Evolutionary conservation across 257 asterid species (phyloP).

Genomic region (Ballota nigra): DNA sequence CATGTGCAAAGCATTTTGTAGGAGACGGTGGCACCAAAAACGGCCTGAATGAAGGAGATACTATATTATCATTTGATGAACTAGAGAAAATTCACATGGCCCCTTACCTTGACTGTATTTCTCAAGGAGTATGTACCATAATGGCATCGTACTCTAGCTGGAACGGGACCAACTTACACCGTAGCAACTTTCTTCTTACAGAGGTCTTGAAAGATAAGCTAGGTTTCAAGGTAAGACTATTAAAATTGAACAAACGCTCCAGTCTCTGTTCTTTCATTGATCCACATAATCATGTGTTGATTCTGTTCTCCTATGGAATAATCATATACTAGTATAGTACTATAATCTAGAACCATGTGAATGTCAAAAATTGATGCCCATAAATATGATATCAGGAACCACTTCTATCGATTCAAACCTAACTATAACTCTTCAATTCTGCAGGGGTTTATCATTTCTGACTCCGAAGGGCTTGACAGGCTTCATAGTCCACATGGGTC

Average conservation of each 20-base stretch:
- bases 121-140: constrained; percentile 83
- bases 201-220: constrained; percentile 76
- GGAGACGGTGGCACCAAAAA: constrained; percentile 87
- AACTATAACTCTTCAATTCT: not conserved
- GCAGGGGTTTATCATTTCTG: constrained; percentile 53
- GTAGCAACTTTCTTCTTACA: constrained; percentile 59
- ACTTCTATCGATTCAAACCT: too few relatives aligned
- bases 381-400: too few relatives aligned
- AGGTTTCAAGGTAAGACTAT: constrained; percentile 68
- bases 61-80: constrained; percentile 55
- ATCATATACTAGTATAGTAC: too few relatives aligned
- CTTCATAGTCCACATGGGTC: constrained; percentile 69
- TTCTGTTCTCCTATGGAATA: not conserved
- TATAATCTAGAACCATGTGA: too few relatives aligned
- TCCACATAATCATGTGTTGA: not conserved
- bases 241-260: not conserved
- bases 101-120: constrained; percentile 69
- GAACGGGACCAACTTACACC: constrained; percentile 68
- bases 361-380: too few relatives aligned
- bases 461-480: constrained; percentile 77
- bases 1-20: constrained; percentile 88
- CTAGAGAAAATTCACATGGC: constrained; percentile 76
- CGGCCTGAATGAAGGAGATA: constrained; percentile 81
- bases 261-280: not conserved
- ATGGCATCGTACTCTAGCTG: constrained; percentile 93